These are phyloP conservation scores for Xenoacremonium recifei DNA, from an alignment of 2,329 filamentous ascomycete species.

Conservation along the genomic window DNA sequence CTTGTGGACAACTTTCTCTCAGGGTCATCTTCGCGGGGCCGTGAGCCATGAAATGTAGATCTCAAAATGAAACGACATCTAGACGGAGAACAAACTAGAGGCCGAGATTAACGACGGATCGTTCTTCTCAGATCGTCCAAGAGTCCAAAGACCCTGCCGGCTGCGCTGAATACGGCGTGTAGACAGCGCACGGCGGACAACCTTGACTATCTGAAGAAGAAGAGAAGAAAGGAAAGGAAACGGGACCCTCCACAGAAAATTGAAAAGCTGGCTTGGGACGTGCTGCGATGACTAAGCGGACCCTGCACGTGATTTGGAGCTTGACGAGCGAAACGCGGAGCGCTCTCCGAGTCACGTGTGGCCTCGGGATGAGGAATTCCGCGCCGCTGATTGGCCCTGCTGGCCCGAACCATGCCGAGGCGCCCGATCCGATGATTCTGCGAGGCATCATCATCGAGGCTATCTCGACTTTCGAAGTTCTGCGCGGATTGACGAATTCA, in stretches of 20 bases:
- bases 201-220: conserved; percentile 51
- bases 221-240: conserved; percentile 30
- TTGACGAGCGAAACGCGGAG: neutral
- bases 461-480: neutral
- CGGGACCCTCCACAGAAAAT: conserved; percentile 1
- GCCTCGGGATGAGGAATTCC: conserved; percentile 36
- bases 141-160: conserved; percentile 35
- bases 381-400: conserved; percentile 35
- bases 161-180: conserved; percentile 30
- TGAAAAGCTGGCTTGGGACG: conserved; percentile 7
- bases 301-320: conserved; percentile 1
- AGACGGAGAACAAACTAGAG: conserved; percentile 45
- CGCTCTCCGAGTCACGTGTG: conserved; percentile 23
- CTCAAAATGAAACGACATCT: conserved; percentile 56
- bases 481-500: conserved; percentile 8
- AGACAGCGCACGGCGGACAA: conserved; percentile 38
- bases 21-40: too few relatives aligned
- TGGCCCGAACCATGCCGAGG: conserved; percentile 46
- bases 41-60: conserved; percentile 58
- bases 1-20: conserved; percentile 3
- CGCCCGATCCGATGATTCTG: conserved; percentile 21
- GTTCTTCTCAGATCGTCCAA: conserved; percentile 46
- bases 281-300: conserved; percentile 12
- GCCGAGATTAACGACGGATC: conserved; percentile 60
- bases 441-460: conserved; percentile 21